Evolutionary conservation across 176 grass and related monocot genomes (phyloP).

Genomic region (bread wheat (Triticum aestivum)): IWGSC_CS_RefSeq_v2.1 NC_057797.1:519710482-519710981

Average conservation of each 20-base stretch:
- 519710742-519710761: neutral
- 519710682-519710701: neutral
- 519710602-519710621: constrained; percentile 16
- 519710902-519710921: neutral
- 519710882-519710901: neutral
- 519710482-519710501: neutral
- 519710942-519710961: neutral
- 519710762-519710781: constrained; percentile 11
- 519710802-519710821: neutral
- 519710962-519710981: neutral
- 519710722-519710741: neutral
- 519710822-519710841: neutral
- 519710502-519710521: constrained; percentile 5
- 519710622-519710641: neutral
- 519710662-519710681: neutral
- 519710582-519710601: neutral
- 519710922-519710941: neutral
- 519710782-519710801: neutral
- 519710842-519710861: neutral
- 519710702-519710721: neutral
- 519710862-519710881: neutral
- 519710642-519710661: neutral
- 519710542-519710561: constrained; percentile 2
- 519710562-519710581: constrained; percentile 2
- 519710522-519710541: neutral